Evolutionary conservation across 805 yeast species (phyloP).

Genomic region (Cyberlindnera galapagoensis): DNA sequence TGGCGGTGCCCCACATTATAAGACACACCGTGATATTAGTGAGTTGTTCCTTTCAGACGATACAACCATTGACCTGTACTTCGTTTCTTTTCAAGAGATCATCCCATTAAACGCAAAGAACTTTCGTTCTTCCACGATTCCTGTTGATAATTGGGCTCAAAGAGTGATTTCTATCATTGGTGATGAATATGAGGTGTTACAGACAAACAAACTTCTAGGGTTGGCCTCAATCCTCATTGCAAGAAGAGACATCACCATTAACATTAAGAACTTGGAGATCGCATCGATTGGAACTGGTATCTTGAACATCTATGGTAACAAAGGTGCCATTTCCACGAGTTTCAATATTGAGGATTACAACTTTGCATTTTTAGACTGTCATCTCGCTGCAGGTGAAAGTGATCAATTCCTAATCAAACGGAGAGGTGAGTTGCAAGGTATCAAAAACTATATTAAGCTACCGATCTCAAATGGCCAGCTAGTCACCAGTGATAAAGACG

Average conservation of each 20-base stretch:
- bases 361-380: constrained; percentile 41
- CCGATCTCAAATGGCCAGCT: constrained; percentile 21
- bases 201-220: constrained; percentile 46
- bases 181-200: constrained; percentile 29
- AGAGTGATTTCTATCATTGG: constrained; percentile 18
- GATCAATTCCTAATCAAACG: constrained; percentile 31
- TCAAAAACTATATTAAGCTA: constrained; percentile 25
- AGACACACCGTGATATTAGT: constrained; percentile 15
- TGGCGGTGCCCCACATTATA: constrained; percentile 23
- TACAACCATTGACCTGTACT: constrained; percentile 28
- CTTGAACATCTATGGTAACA: constrained; percentile 52
- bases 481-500: constrained; percentile 19
- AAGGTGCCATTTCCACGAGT: constrained; percentile 47
- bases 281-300: constrained; percentile 52
- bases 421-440: constrained; percentile 38
- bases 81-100: constrained; percentile 45
- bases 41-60: constrained; percentile 5
- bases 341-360: constrained; percentile 30
- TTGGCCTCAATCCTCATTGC: constrained; percentile 42
- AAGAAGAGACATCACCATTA: constrained; percentile 25
- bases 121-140: constrained; percentile 29
- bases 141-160: constrained; percentile 29
- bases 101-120: constrained; percentile 37
- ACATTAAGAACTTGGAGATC: constrained; percentile 33
- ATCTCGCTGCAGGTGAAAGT: constrained; percentile 46